Evolutionary conservation across 2,329 filamentous ascomycete genomes (phyloP).

Genomic region (Alternaria angustiovoidea): DNA sequence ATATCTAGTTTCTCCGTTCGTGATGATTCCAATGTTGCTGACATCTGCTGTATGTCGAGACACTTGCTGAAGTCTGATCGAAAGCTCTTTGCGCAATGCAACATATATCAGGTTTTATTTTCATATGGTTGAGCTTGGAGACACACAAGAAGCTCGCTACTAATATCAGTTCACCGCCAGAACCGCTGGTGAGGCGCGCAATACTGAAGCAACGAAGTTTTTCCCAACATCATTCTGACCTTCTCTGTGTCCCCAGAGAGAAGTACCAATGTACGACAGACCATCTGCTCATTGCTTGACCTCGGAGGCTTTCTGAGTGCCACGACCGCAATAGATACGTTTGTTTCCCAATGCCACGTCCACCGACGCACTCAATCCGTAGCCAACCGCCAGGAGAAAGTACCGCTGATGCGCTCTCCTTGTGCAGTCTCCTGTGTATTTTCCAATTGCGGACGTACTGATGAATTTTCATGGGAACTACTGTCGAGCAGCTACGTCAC

Average conservation of each 20-base stretch:
- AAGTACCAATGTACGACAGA: neutral
- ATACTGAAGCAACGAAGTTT: neutral
- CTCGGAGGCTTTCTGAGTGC: neutral
- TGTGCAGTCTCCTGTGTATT: neutral
- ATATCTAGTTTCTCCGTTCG: neutral
- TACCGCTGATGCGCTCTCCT: neutral
- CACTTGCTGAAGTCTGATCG: neutral
- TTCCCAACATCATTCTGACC: neutral
- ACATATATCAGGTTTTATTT: neutral
- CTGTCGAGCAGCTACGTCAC: slow-evolving; percentile 7
- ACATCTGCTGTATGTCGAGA: neutral
- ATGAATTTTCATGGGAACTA: neutral
- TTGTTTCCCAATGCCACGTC: neutral
- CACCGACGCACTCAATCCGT: neutral
- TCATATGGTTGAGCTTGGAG: neutral
- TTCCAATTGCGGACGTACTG: neutral
- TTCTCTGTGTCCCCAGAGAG: neutral
- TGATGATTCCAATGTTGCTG: neutral
- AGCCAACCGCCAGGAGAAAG: neutral
- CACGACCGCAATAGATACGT: neutral
- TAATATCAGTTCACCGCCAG: neutral
- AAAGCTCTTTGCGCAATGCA: too few relatives aligned
- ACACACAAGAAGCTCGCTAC: neutral
- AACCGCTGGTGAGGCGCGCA: neutral
- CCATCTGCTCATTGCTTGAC: neutral